A percentile compares a stretch with the other conserved stretches of the same genome.
Conservation (phyloP, 139 green algal genomes). For the Axilococcus clingmanii region DNA sequence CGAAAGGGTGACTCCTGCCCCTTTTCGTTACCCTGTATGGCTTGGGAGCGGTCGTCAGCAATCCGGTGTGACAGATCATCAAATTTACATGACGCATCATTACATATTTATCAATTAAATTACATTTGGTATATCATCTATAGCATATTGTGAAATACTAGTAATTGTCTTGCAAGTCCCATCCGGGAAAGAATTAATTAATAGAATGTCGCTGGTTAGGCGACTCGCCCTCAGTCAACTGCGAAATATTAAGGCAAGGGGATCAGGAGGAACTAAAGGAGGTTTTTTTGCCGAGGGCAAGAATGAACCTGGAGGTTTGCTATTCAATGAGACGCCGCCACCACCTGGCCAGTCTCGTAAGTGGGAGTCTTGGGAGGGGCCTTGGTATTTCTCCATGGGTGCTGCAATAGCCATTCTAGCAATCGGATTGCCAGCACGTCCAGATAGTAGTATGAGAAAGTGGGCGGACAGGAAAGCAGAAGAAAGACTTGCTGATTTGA, state of each 20-base stretch:
- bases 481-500: not conserved
- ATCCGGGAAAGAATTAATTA: not conserved
- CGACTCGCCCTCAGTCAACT: conserved; percentile 4
- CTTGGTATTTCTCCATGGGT: conserved; percentile 53
- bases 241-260: conserved; percentile 8
- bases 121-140: too few relatives aligned
- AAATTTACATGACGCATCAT: too few relatives aligned
- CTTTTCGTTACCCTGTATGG: too few relatives aligned
- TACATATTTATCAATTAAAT: too few relatives aligned
- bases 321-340: conserved; percentile 76
- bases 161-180: not conserved
- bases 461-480: conserved; percentile 26
- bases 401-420: conserved; percentile 22
- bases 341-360: conserved; percentile 55
- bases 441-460: conserved; percentile 19
- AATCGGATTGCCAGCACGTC: conserved; percentile 16
- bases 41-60: too few relatives aligned
- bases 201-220: conserved; percentile 8
- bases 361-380: conserved; percentile 76
- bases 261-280: conserved; percentile 8
- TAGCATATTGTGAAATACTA: not conserved
- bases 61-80: too few relatives aligned
- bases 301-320: conserved; percentile 53
- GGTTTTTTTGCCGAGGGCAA: conserved; percentile 69
- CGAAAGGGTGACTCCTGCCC: too few relatives aligned